Conservation (phyloP, 2,329 filamentous ascomycete genomes). For the Hypoxylon sp. region DNA sequence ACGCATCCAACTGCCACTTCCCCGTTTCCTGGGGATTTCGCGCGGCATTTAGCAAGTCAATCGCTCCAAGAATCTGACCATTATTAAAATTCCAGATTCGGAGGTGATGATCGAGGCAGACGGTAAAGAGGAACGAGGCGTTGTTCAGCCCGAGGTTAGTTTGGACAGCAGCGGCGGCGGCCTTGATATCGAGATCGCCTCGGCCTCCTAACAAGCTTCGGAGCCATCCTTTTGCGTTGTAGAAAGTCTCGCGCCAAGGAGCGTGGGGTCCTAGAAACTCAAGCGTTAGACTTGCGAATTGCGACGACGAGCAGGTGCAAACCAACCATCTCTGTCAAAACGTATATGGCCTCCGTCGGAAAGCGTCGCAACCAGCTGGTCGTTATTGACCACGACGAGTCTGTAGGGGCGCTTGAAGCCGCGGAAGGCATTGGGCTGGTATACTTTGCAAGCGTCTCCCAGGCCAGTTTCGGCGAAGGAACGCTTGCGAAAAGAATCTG, state of each 20-base stretch:
- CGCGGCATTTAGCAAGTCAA: slow-evolving; percentile 77
- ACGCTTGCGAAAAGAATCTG: slow-evolving; percentile 79
- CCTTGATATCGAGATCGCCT: slow-evolving; percentile 70
- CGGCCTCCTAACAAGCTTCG: slow-evolving; percentile 71
- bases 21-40: slow-evolving; percentile 71
- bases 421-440: slow-evolving; percentile 73
- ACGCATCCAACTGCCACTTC: slow-evolving; percentile 81
- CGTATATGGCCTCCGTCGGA: slow-evolving; percentile 79
- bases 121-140: slow-evolving; percentile 71
- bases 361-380: slow-evolving; percentile 81
- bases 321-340: slow-evolving; percentile 67
- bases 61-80: slow-evolving; percentile 77
- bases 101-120: slow-evolving; percentile 88
- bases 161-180: slow-evolving; percentile 69
- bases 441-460: slow-evolving; percentile 79
- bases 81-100: slow-evolving; percentile 89
- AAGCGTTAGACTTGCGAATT: slow-evolving; percentile 28
- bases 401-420: slow-evolving; percentile 81
- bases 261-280: slow-evolving; percentile 39
- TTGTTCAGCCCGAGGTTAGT: slow-evolving; percentile 59
- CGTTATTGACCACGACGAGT: slow-evolving; percentile 74
- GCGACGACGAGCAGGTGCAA: slow-evolving; percentile 2
- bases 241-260: slow-evolving; percentile 76
- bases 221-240: slow-evolving; percentile 76
- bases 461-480: slow-evolving; percentile 75